Evolutionary conservation across 2,329 filamentous ascomycete species (phyloP).

Genomic region (Ceratocystis variospora): DNA sequence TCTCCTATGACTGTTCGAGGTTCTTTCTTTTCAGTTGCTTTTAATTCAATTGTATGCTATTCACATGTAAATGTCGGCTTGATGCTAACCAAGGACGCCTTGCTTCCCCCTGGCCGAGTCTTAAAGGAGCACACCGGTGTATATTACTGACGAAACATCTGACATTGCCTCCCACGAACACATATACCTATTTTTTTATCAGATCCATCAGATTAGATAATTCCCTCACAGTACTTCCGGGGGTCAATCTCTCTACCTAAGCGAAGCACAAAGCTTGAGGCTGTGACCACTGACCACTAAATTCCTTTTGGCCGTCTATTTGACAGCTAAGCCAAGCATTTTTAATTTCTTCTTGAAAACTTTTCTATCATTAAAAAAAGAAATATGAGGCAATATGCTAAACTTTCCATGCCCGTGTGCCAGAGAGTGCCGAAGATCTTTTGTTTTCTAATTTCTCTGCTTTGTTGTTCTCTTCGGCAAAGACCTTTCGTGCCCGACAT

Average conservation of each 20-base stretch:
- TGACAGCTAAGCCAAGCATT: conserved; percentile 6
- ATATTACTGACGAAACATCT: neutral
- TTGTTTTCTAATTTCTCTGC: neutral
- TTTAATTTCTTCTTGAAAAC: neutral
- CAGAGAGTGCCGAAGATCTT: neutral
- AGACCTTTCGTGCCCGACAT: neutral
- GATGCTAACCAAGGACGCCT: neutral
- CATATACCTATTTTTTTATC: conserved; percentile 31
- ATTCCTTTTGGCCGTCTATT: neutral
- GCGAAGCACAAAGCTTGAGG: neutral
- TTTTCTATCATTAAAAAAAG: neutral
- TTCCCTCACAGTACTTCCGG: conserved; percentile 26
- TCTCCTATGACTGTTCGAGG: neutral
- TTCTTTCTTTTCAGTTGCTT: neutral
- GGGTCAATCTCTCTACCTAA: neutral
- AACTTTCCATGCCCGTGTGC: no score
- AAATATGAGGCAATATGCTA: no score
- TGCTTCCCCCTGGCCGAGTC: neutral
- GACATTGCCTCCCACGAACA: neutral
- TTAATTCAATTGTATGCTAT: neutral
- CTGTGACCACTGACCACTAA: neutral
- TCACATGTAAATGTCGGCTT: neutral
- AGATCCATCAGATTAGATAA: conserved; percentile 39
- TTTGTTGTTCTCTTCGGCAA: neutral
- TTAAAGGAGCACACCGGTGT: neutral